These are phyloP conservation scores for Kwoniella newhampshirensis DNA, from an alignment of 768 basidiomycete genomes.

Conservation along the genomic window DNA sequence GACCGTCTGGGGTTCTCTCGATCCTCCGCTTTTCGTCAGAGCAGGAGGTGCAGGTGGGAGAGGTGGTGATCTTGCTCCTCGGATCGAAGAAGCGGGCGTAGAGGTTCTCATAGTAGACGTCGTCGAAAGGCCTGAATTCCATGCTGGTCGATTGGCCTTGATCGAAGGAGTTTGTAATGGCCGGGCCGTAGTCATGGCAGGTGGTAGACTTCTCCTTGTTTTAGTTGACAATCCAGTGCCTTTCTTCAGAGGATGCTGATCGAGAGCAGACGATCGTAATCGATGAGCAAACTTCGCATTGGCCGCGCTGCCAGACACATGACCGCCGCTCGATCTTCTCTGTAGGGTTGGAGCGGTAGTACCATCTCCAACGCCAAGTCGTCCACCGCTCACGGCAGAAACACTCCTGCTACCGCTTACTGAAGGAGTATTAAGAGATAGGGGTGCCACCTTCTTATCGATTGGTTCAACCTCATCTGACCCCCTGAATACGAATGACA, in stretches of 20 bases:
- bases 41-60: too few species aligned
- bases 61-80: too few species aligned
- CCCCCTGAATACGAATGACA: slow-evolving; percentile 48
- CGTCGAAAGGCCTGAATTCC: slow-evolving; percentile 14
- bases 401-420: slow-evolving; percentile 60
- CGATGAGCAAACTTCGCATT: slow-evolving; percentile 91
- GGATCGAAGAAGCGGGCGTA: slow-evolving; percentile 4
- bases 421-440: slow-evolving; percentile 91
- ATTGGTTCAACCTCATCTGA: slow-evolving; percentile 33
- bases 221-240: neutral
- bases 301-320: slow-evolving; percentile 54
- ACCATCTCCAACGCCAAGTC: slow-evolving; percentile 11
- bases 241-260: neutral
- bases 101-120: slow-evolving; percentile 5
- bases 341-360: too few species aligned
- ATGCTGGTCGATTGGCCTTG: slow-evolving; percentile 15
- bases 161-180: slow-evolving; percentile 9
- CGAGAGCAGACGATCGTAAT: slow-evolving; percentile 64
- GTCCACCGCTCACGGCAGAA: slow-evolving; percentile 61
- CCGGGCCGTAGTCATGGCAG: slow-evolving; percentile 28
- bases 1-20: neutral
- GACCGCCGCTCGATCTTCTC: slow-evolving; percentile 16
- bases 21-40: too few species aligned
- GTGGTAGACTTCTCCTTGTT: slow-evolving; percentile 34
- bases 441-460: slow-evolving; percentile 53